Conservation (phyloP, 768 basidiomycete genomes). For the Russula griseocarnosa region DNA sequence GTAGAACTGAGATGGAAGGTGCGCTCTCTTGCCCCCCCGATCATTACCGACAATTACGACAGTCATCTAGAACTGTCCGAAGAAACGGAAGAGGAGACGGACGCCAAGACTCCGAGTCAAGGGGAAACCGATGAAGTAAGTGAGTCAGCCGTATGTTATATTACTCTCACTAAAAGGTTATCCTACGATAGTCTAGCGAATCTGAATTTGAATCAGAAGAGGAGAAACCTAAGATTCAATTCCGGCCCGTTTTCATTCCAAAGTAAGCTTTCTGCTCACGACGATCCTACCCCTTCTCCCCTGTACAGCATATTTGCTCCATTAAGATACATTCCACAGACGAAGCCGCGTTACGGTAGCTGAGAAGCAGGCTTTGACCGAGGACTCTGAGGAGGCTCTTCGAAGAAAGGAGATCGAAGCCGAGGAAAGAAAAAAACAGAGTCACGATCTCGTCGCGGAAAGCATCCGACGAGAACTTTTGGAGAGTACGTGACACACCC, state of each 20-base stretch:
- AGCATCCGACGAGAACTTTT: slow-evolving; percentile 87
- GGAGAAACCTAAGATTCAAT: slow-evolving; percentile 66
- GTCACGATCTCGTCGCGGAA: slow-evolving; percentile 90
- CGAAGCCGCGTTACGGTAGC: slow-evolving; percentile 70
- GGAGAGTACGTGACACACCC: slow-evolving; percentile 62
- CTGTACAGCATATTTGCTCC: not conserved
- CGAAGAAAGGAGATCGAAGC: slow-evolving; percentile 67
- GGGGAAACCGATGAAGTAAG: slow-evolving; percentile 46
- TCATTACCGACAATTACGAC: slow-evolving; percentile 17
- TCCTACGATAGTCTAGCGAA: slow-evolving; percentile 66
- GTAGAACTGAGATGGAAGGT: slow-evolving; percentile 55
- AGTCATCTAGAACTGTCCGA: slow-evolving; percentile 35
- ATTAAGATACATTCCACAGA: slow-evolving; percentile 39
- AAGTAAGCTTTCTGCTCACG: slow-evolving; percentile 57
- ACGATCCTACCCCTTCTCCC: not conserved
- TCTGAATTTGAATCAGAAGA: slow-evolving; percentile 69
- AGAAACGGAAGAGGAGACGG: slow-evolving; percentile 49
- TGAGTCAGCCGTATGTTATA: slow-evolving; percentile 10
- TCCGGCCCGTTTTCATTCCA: slow-evolving; percentile 91
- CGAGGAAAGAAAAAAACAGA: slow-evolving; percentile 81
- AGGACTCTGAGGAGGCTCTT: slow-evolving; percentile 72
- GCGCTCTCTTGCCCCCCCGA: slow-evolving; percentile 33
- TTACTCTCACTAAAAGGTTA: slow-evolving; percentile 27
- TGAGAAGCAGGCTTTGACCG: slow-evolving; percentile 61
- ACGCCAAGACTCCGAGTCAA: slow-evolving; percentile 37